Base-by-base conservation (phyloP, 306 rosid species). In the Benincasa hispida region DNA sequence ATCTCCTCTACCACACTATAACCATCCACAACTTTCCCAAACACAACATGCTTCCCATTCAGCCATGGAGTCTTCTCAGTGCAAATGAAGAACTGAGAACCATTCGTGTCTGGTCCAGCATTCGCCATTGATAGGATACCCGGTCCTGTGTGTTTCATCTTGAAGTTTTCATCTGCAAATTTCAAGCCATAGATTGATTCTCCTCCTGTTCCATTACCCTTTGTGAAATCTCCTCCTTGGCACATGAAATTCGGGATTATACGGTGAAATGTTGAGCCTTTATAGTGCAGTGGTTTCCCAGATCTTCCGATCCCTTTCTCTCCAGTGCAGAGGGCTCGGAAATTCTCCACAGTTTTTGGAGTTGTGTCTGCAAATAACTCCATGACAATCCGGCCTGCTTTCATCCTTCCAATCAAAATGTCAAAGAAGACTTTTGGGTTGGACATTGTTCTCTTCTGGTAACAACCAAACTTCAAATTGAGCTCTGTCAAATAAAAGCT, bases 61-160 rank as follows among this genome's bases (percentile, higher is more conserved):
- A 91, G 96, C 96, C 98, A 93, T 0, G 82, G 1, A 3, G 96
- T 90, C 79, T 69, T 83, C 5, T 77, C 18, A 0, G 96, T 88
- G 76, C 91, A 91, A 14, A 90, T 83, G 62, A 91, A 93, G 83
- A 93, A 91, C 87, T 93, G 98, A 18, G 97, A 91, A 50, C 97
- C 98, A 27, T 93, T 91, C 3, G 96, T 86, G 77, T 89, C 75
- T 0, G 85, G 81, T 77, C 96, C 98, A 14, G 94, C 78, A 83
- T 93, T 93, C 0, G 98, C 98, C 97, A 93, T 93, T 8, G 98
- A 91, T 12, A 93, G 84, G 56, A 93, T 57, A 1, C 98, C 97
- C 48, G 92, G 94, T 0, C 87, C 94, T 0, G 93, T 93, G 60
- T 93, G 98, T 74, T 85, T 91, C 80, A 85, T 6, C 78, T 83